Evolutionary conservation across 768 basidiomycete genomes (phyloP), one percentile per base, ranked within the genome.

Genomic region (Daedaleopsis sinensis): DNA sequence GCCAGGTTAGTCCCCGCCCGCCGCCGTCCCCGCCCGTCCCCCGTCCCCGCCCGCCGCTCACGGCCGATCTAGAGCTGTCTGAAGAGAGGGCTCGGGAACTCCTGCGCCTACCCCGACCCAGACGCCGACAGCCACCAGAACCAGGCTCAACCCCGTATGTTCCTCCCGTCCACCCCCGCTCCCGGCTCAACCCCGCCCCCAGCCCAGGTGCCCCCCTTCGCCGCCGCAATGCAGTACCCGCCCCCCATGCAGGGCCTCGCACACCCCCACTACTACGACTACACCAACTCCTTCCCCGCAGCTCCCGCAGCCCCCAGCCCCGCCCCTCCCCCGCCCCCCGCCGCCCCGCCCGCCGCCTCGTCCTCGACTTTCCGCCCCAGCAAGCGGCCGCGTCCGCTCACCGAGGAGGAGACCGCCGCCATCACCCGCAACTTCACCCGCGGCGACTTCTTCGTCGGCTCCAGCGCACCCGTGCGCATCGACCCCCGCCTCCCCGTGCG

Each of bases 371-470:
- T 91, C 76, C 87, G 91, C n/a, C 87, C 91, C 4, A 84, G 78
- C 68, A 93, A 93, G 71, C 86, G 91, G 27, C 87, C 90, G 35
- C 87, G 91, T 65, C 85, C 83, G 48, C 84, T 93, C 57, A 93
- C 91, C 2, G 91, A 93, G 66, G 90, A 93, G 63, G 91, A 93
- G 72, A 83, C 91, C 2, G 89, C 89, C 12, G 90, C 90, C 36
- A 92, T 93, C 76, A 90, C 90, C 1, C 84, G 90, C 72, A 91
- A 90, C 68, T 93, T 90, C 67, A 87, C 79, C 63, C 84, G 91
- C 54, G 91, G 91, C 5, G 90, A 93, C 71, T 93, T 93, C 72
- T 93, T 86, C 68, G 88, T 93, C 54, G 91, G 90, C 57, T 85
- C 80, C 39, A 91, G 88, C 65, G 91, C 90, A 1, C 91, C 91